Base-by-base conservation (phyloP, 352 stramenopile genomes). In the Phytophthora ohioensis region DNA sequence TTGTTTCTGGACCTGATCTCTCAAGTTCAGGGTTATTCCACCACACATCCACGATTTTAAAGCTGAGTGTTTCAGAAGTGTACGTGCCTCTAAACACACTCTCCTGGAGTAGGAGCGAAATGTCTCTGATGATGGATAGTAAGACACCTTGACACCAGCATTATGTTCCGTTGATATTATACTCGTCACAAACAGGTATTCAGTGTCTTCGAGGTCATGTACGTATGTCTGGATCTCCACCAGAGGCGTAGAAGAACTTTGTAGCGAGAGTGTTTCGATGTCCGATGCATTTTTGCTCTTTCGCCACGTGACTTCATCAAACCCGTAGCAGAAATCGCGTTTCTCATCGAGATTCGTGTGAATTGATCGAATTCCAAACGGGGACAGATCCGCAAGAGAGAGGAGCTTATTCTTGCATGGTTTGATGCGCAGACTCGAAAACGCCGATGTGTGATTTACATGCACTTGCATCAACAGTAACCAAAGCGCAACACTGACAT, bases 401-500 rank as follows among this genome's bases (percentile, higher is more conserved):
- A 91, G 48, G 15, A 81, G 12, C 3, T 60, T 49, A 30, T 76
- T 68, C 1, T 38, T 42, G 55, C 85, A 93, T 11, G 13, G n/a
- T 27, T 32, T 31, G 11, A 48, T 35, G 11, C 31, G 38, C 17
- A 75, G 46, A 39, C 31, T 60, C 9, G 49, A 38, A 55, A 75
- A 64, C 2, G 35, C 21, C 5, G 55, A 8, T 0, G 52, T 55
- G 8, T 77, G 70, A 11, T 75, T 35, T 4, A 78, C 64, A 30
- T 79, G 76, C 15, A 93, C 84, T 64, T 91, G 78, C 9, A 82
- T 78, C 4, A 53, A 60, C 17, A 89, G 56, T 46, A 91, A 38
- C 85, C 85, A 93, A 10, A 89, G 46, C 1, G 80, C 79, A n/a
- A 92, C 56, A 9, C 78, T 84, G 10, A 89, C 76, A 66, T 93